Percentiles rank a stretch among this genome's conserved stretches.
Conservation (phyloP, 768 basidiomycete genomes). For the Pulveroboletus frians region DNA sequence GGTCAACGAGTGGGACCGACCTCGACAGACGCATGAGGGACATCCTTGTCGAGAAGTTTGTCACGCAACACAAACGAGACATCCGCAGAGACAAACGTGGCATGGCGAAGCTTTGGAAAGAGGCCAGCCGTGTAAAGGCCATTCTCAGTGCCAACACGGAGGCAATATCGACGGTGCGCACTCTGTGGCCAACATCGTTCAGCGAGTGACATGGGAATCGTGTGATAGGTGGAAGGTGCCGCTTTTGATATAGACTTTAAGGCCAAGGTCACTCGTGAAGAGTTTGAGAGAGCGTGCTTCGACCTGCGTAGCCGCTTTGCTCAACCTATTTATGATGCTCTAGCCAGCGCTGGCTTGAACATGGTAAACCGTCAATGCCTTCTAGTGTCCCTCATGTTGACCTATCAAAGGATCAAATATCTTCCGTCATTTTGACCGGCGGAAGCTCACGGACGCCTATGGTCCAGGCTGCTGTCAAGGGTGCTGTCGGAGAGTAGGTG, state of each 20-base stretch:
- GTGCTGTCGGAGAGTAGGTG: slow-evolving; percentile 72
- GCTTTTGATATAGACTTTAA: slow-evolving; percentile 90
- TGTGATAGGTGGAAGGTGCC: slow-evolving; percentile 71
- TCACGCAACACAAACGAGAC: slow-evolving; percentile 61
- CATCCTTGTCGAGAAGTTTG: slow-evolving; percentile 71
- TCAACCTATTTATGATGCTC: slow-evolving; percentile 69
- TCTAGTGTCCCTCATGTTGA: not conserved
- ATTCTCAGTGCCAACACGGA: slow-evolving; percentile 92
- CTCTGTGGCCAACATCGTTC: not conserved
- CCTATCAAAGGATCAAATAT: slow-evolving; percentile 62
- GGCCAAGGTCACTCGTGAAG: slow-evolving; percentile 65
- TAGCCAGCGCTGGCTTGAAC: slow-evolving; percentile 59
- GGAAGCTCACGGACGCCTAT: slow-evolving; percentile 88
- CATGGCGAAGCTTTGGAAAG: slow-evolving; percentile 93
- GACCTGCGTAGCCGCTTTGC: slow-evolving; percentile 62
- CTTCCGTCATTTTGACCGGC: slow-evolving; percentile 90
- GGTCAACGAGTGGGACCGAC: slow-evolving; percentile 71
- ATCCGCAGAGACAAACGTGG: slow-evolving; percentile 72
- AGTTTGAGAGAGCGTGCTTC: slow-evolving; percentile 71
- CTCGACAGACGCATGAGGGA: slow-evolving; percentile 81
- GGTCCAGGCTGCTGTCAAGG: slow-evolving; percentile 78
- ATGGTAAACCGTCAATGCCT: slow-evolving; percentile 41
- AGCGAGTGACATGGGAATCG: not conserved
- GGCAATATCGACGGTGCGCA: slow-evolving; percentile 60
- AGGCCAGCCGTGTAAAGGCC: slow-evolving; percentile 84